Base-by-base conservation (phyloP, 768 basidiomycete species). In the Mrakia blollopis region DNA sequence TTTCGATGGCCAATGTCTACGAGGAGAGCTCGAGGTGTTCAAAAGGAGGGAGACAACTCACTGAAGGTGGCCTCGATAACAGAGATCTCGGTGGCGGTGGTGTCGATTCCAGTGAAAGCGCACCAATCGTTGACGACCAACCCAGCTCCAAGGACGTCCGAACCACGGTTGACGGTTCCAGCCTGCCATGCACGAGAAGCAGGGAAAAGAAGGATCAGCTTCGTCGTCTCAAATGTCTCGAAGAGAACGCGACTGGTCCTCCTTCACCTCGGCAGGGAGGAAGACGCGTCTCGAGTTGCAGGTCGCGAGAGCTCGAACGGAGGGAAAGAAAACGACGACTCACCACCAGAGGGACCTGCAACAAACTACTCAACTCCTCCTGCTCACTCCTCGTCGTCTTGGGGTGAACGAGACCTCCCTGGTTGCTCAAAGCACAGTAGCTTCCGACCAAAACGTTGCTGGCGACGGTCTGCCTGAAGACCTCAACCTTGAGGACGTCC, bases 71-170 rank as follows among this genome's bases (percentile, higher is more conserved):
- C 94, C 83, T 99, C 97, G 81, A 98, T 97, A 54, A 99, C 96
- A 81, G 91, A 92, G 83, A 98, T 93, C 84, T 99, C 97, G 73
- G 96, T 98, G 57, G 97, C 97, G n/a, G 97, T 99, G 78, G 97
- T 98, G 82, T 99, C 97, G 39, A 97, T 87, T 50, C 97, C 97
- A n/a, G 94, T 94, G 85, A 98, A 98, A 14, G 97, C 97, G 85
- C 92, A 93, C 97, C 97, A 98, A 83, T 98, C 97, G 81, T 99
- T 99, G 76, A 98, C 97, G 75, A 99, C 94, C 47, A 98, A 87
- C 41, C 97, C 97, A 13, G 96, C 97, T 41, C 97, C 97, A 79
- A 99, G 90, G 52, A 98, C 94, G 81, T 98, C 97, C 67, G 94
- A 97, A 81, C 97, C 97, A 82, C 97, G 91, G 85, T 98, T 99